phyloP scores from a whole-genome alignment of 768 basidiomycete genomes.

The Boletus rubescentipes region DNA sequence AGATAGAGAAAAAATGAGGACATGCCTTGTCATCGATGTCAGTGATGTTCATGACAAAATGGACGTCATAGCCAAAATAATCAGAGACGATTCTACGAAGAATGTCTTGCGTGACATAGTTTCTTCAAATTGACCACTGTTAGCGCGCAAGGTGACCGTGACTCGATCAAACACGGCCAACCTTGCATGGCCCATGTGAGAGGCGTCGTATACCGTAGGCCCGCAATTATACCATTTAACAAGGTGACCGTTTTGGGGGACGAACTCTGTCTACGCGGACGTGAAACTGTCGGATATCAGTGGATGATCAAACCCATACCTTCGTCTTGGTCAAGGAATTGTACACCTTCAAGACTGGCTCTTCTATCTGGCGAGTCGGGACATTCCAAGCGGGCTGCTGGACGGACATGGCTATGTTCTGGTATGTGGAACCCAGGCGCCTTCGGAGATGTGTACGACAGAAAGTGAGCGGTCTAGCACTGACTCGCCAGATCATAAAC shows the following conservation, averaged over 20 bases:
- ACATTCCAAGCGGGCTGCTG: slow-evolving; percentile 56
- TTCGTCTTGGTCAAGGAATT: slow-evolving; percentile 93
- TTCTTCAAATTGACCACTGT: slow-evolving; percentile 49
- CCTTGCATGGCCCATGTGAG: slow-evolving; percentile 99
- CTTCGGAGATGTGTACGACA: slow-evolving; percentile 8
- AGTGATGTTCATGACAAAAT: slow-evolving; percentile 99
- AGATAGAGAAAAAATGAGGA: not conserved
- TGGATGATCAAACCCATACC: slow-evolving; percentile 44
- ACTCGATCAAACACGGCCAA: slow-evolving; percentile 29
- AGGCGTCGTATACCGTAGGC: slow-evolving; percentile 97
- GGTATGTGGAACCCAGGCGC: slow-evolving; percentile 2
- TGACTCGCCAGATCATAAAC: slow-evolving; percentile 27
- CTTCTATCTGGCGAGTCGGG: slow-evolving; percentile 39
- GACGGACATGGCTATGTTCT: slow-evolving; percentile 44
- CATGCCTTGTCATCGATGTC: slow-evolving; percentile 98
- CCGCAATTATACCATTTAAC: slow-evolving; percentile 99
- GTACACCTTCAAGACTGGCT: slow-evolving; percentile 69
- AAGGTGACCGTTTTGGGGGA: slow-evolving; percentile 62
- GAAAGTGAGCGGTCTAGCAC: slow-evolving; percentile 1
- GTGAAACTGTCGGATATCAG: slow-evolving; percentile 9
- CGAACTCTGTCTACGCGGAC: slow-evolving; percentile 66
- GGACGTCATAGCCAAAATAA: slow-evolving; percentile 96
- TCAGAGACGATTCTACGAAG: slow-evolving; percentile 77
- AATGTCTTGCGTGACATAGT: slow-evolving; percentile 56
- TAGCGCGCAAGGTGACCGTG: not conserved